Base-by-base conservation (phyloP, 164 flowering plant genomes). In the Annona cherimola region DNA sequence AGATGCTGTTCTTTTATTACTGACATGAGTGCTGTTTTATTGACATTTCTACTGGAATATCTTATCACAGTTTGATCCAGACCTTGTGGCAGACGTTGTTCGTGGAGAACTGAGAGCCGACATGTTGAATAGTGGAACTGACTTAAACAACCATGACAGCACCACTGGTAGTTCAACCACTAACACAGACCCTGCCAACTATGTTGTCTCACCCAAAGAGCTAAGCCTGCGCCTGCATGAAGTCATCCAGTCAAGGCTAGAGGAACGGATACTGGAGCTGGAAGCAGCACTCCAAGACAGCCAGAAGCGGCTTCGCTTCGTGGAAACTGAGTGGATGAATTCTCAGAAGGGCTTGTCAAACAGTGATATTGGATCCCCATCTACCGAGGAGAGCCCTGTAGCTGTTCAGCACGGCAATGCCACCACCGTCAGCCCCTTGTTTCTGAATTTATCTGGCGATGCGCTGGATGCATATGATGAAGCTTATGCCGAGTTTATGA, bases 161-260 rank as follows among this genome's bases (percentile, higher is more conserved):
- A 73, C 75, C 11, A 81, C 80, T 50, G 73, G 83, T 65, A 71
- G 78, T 60, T 77, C 85, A 50, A 82, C 90, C 14, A 75, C 80
- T 50, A 82, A 45, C 64, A 70, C 85, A 2, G 69, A 71, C 3
- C 42, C 81, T 45, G 81, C 73, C 35, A 84, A 85, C 72, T 77
- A 87, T 73, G 85, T 86, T 14, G 93, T 94, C 42, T 89, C 95
- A 26, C 95, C 98, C 3, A 75, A 81, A 67, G 94, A 92, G 50
- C 84, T 94, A 64, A 88, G 88, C 77, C 63, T 92, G 77, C 94
- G 92, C 19, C 78, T 94, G 40, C 94, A 90, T 46, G 88, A 90
- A 78, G 87, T 89, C 79, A 80, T 94, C 73, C 87, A 86, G 76
- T 85, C 89, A 61, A 83, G 90, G 79, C 87, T 94, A 39, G 93